Evolutionary conservation across 495 filamentous ascomycete genomes (phyloP).

Genomic region (Rhypophila decipiens): DNA sequence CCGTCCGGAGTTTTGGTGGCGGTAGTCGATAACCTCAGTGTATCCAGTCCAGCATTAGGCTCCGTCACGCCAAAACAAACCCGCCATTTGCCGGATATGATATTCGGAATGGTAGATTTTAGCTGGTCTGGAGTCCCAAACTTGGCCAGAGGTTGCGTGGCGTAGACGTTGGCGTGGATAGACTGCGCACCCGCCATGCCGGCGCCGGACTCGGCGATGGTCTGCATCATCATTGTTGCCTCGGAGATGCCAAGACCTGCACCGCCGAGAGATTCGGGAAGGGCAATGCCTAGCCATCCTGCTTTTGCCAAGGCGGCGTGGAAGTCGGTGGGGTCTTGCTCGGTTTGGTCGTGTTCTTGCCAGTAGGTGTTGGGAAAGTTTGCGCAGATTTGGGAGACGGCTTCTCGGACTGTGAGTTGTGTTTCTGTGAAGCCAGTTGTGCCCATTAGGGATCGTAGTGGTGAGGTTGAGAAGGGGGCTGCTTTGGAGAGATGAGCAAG

Average conservation of each 20-base stretch:
- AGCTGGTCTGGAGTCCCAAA: slow-evolving; percentile 59
- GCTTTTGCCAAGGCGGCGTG: slow-evolving; percentile 69
- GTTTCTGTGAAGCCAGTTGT: slow-evolving; percentile 64
- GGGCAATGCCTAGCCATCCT: slow-evolving; percentile 77
- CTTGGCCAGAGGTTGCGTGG: slow-evolving; percentile 67
- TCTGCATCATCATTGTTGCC: slow-evolving; percentile 81
- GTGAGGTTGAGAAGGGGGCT: slow-evolving; percentile 19
- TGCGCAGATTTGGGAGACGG: slow-evolving; percentile 61
- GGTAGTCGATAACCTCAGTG: slow-evolving; percentile 57
- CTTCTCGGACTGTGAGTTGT: slow-evolving; percentile 65
- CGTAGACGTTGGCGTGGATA: slow-evolving; percentile 71
- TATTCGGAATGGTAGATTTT: slow-evolving; percentile 55
- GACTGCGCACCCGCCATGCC: slow-evolving; percentile 73
- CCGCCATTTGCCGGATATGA: slow-evolving; percentile 62
- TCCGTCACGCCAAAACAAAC: slow-evolving; percentile 60
- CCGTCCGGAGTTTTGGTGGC: slow-evolving; percentile 46
- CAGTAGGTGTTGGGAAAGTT: slow-evolving; percentile 61
- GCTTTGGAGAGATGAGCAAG: too few species aligned
- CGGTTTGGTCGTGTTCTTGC: slow-evolving; percentile 60
- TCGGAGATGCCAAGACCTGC: slow-evolving; percentile 72
- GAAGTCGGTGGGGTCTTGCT: slow-evolving; percentile 64
- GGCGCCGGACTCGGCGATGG: slow-evolving; percentile 68
- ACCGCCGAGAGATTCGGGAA: slow-evolving; percentile 66
- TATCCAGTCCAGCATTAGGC: slow-evolving; percentile 69
- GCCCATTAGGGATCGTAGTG: slow-evolving; percentile 53